Base-by-base conservation (phyloP, 805 yeast genomes). In the Metschnikowia dekortorum region DNA sequence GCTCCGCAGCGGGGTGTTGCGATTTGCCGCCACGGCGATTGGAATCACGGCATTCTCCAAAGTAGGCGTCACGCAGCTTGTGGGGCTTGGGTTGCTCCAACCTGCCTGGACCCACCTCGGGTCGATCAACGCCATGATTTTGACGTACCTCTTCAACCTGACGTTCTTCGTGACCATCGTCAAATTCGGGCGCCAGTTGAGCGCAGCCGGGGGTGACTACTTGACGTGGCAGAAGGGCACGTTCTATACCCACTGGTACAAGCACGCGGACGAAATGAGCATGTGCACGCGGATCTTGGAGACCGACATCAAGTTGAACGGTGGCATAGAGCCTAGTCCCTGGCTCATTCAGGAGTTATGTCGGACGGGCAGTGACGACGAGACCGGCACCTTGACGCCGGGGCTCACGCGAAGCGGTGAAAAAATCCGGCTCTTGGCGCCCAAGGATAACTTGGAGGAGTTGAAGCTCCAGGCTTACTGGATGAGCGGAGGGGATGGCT, bases 391-490 rank as follows among this genome's bases (percentile, higher is more conserved):
- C 10, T 58, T 68, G 44, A 56, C 59, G 38, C 68, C 76, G 8
- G 76, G 76, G 4, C 56, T 55, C 53, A 66, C 64, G 18, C 58
- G 71, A 47, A 69, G 66, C 16, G 78, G 77, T 2, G 54, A 71
- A 28, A 71, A 67, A 52, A 63, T 73, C 46, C 62, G 78, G 46
- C 62, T 71, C 39, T 58, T 74, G 44, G 70, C 69, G 41, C 64
- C 69, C 11, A 71, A 65, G 44, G 80, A 75, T 48, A 58, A 53
- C 43, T 81, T 83, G 49, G 84, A 81, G 52, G 95, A 88, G 53
- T 62, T 80, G 43, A 74, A 82, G 71, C 59, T 88, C 57, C 86
- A 87, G 61, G 95, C 89, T 58, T 88, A 87, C 68, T 88, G 96
- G 96, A 81, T 87, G 62, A 77, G 85, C 39, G 87, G 89, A 7